phyloP scores from a whole-genome alignment of 1,284 basidiomycete species.

The Ceratobasidium sp. region DNA sequence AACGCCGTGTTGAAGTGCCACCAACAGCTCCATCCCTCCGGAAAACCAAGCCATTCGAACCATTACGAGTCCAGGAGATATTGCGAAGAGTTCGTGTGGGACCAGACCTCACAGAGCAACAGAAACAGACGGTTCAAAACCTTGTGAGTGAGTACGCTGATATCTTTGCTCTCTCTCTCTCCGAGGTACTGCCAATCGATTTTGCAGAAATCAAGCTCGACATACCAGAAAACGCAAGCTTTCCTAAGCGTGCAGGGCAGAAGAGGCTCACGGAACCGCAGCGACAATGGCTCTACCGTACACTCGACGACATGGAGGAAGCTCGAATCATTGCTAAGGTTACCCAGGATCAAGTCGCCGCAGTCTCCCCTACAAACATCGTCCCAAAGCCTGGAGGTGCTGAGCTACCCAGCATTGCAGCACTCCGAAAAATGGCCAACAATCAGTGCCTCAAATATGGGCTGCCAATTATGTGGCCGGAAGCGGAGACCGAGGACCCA shows the following conservation, averaged over 20 bases:
- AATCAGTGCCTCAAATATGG: not conserved
- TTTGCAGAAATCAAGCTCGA: no score
- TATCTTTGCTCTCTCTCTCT: constrained; percentile 24
- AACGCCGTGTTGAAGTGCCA: not conserved
- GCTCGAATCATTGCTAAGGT: constrained; percentile 29
- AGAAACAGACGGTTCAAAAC: constrained; percentile 1
- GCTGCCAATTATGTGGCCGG: constrained; percentile 9
- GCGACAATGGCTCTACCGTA: not conserved
- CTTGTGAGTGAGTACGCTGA: constrained; percentile 21
- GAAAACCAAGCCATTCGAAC: not conserved
- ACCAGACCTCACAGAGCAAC: constrained; percentile 24
- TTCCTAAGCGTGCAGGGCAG: no score
- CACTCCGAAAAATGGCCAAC: no score
- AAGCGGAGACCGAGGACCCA: not conserved
- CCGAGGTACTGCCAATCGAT: constrained; percentile 18
- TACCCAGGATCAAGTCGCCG: constrained; percentile 31
- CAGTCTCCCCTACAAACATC: constrained; percentile 15
- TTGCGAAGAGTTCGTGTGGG: constrained; percentile 17
- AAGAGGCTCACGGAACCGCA: no score
- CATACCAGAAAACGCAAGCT: no score
- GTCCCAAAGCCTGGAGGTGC: constrained; percentile 14
- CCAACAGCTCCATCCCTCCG: not conserved
- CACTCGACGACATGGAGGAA: constrained; percentile 26
- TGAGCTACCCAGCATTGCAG: no score
- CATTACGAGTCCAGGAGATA: not conserved